Conservation (phyloP, 768 basidiomycete genomes). For the Lentinula sp. region DNA sequence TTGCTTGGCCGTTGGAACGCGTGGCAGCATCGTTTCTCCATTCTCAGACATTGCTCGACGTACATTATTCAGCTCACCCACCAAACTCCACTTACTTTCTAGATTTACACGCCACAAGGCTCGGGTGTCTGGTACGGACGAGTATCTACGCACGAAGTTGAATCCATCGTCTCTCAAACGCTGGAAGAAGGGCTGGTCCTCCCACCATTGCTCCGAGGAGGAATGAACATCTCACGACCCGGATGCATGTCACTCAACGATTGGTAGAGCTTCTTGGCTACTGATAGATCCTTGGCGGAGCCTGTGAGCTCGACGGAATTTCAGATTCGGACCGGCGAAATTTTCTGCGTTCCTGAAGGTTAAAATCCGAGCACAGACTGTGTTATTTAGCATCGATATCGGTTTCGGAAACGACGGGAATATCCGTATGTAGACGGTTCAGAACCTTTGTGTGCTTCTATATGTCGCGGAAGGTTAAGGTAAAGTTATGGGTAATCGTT, state of each 20-base stretch:
- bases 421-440: not conserved
- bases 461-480: not conserved
- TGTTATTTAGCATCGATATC: not conserved
- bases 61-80: not conserved
- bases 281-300: not conserved
- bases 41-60: not conserved
- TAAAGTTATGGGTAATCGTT: not conserved
- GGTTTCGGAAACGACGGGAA: not conserved
- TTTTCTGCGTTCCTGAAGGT: too few species aligned
- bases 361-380: not conserved
- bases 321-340: not conserved
- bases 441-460: not conserved
- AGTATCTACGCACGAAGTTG: constrained; percentile 85
- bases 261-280: constrained; percentile 42
- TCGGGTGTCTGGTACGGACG: constrained; percentile 92
- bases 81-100: not conserved
- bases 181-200: constrained; percentile 81
- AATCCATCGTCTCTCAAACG: constrained; percentile 81
- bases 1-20: too few species aligned
- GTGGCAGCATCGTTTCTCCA: not conserved
- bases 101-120: constrained; percentile 87
- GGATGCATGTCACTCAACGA: constrained; percentile 63
- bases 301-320: not conserved
- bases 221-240: constrained; percentile 71
- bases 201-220: constrained; percentile 81